A percentile compares a stretch with the other conserved stretches of the same genome.
Conservation (phyloP, 2,329 filamentous ascomycete genomes). For the Phaeophleospora eucalypticola region DNA sequence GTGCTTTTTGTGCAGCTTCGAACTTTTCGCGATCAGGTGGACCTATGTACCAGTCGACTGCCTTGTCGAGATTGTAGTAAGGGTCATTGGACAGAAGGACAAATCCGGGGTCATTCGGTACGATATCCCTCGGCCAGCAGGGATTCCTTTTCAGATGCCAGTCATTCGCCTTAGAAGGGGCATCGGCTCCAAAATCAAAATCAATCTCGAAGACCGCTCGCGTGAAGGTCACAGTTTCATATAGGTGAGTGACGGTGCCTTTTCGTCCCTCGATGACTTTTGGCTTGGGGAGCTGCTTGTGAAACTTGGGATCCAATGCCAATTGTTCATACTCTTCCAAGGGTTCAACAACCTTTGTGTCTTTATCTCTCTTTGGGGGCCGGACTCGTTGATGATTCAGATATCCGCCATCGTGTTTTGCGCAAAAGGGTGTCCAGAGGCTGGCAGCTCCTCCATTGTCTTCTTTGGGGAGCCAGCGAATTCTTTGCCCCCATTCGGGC, state of each 20-base stretch:
- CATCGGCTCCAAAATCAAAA: constrained; percentile 1
- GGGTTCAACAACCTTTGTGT: neutral
- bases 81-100: constrained; percentile 2
- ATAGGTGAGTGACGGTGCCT: neutral
- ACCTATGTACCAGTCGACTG: no score
- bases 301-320: constrained; percentile 1
- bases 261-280: neutral
- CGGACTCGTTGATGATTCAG: constrained; percentile 4
- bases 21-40: no score
- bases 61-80: constrained; percentile 5
- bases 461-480: constrained; percentile 2
- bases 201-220: constrained; percentile 1
- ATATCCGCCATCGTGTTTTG: constrained; percentile 5
- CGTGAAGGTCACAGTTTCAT: constrained; percentile 4
- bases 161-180: constrained; percentile 2
- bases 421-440: constrained; percentile 1
- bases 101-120: constrained; percentile 6
- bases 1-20: no score
- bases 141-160: constrained; percentile 7
- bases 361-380: no score
- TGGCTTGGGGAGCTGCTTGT: neutral
- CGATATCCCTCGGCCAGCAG: constrained; percentile 10
- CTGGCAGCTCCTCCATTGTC: constrained; percentile 1
- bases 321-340: neutral
- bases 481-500: constrained; percentile 5